A percentile compares a stretch with the other conserved stretches of the same genome.
phyloP scores from a whole-genome alignment of 345 rosid genomes.

The Lepidium africanum region DNA sequence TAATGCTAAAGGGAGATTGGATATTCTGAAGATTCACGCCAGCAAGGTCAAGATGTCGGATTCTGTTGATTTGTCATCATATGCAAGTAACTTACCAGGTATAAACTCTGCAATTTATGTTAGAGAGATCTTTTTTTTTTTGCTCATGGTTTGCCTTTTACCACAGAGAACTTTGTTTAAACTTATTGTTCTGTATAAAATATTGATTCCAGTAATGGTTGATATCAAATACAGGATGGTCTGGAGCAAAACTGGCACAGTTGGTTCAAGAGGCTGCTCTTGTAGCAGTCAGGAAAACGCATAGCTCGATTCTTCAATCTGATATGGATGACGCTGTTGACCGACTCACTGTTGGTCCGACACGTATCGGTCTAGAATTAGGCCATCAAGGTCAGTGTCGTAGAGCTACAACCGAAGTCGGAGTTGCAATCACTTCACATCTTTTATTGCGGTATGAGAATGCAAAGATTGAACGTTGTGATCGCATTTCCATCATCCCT shows the following conservation, averaged over 20 bases:
- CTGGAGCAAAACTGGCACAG: conserved; percentile 86
- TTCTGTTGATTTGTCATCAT: conserved; percentile 72
- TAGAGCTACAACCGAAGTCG: conserved; percentile 90
- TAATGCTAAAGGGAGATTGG: conserved; percentile 79
- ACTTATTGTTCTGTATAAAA: background rate
- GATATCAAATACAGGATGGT: conserved; percentile 61
- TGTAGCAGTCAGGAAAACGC: conserved; percentile 84
- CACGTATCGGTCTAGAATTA: conserved; percentile 67
- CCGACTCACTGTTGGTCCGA: conserved; percentile 91
- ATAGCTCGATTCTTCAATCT: conserved; percentile 58
- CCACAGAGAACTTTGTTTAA: background rate
- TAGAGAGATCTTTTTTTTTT: background rate
- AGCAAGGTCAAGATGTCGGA: conserved; percentile 94
- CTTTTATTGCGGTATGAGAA: conserved; percentile 66
- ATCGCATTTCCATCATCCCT: conserved; percentile 81
- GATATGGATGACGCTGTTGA: conserved; percentile 94
- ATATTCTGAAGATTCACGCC: conserved; percentile 81
- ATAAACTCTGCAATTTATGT: background rate
- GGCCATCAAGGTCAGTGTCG: conserved; percentile 85
- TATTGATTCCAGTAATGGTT: conserved; percentile 1
- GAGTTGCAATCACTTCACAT: conserved; percentile 84
- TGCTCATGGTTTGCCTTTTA: background rate
- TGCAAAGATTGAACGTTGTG: conserved; percentile 75
- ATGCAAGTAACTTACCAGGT: conserved; percentile 89
- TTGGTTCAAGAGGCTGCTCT: conserved; percentile 93